These are phyloP conservation scores for Tylopilus plumbeoviolaceoides DNA, from an alignment of 768 basidiomycete genomes.

Conservation along the genomic window DNA sequence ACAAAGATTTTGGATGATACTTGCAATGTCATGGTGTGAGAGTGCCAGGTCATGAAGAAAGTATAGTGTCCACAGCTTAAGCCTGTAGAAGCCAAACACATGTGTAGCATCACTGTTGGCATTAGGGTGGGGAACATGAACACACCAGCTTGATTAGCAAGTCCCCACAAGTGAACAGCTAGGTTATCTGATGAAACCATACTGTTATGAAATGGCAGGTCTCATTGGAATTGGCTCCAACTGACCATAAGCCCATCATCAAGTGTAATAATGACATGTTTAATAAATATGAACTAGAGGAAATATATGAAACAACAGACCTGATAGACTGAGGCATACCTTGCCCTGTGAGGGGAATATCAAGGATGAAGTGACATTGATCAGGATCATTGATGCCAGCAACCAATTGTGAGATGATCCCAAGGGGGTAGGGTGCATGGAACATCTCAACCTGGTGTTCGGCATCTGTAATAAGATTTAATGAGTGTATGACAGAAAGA, in stretches of 20 bases:
- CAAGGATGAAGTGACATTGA: neutral
- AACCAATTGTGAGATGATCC: neutral
- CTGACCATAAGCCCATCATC: conserved; percentile 3
- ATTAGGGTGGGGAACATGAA: neutral
- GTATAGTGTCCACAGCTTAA: neutral
- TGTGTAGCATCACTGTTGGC: neutral
- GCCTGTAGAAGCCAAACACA: neutral
- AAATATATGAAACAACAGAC: neutral
- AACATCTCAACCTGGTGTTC: neutral
- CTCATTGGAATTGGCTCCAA: conserved; percentile 4
- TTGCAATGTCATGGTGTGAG: neutral
- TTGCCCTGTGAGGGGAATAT: neutral
- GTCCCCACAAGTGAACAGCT: neutral
- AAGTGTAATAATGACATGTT: neutral
- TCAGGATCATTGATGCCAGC: neutral
- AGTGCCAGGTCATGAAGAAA: neutral
- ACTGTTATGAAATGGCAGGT: neutral
- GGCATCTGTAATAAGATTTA: neutral
- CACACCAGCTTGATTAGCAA: neutral
- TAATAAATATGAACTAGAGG: too few relatives aligned
- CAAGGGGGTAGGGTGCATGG: neutral
- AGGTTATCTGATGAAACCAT: neutral
- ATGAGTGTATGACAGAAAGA: too few relatives aligned
- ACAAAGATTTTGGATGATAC: neutral
- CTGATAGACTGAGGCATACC: neutral